A percentile compares a stretch with the other conserved stretches of the same genome.
Conservation (phyloP, 116 monocot genomes). For the Dioscorea cayenensis region DNA sequence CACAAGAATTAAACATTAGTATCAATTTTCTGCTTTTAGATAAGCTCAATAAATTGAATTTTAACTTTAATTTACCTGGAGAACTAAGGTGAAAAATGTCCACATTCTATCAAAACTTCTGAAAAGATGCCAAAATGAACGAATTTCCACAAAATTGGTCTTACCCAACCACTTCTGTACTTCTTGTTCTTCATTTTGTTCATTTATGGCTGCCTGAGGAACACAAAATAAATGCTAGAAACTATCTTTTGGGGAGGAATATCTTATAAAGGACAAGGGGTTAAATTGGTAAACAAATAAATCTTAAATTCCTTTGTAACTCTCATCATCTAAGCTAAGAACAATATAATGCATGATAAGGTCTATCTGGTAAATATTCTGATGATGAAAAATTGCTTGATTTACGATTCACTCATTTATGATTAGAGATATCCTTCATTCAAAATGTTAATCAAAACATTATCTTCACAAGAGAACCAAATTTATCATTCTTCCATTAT, state of each 20-base stretch:
- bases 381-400: no score
- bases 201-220: conserved; percentile 12
- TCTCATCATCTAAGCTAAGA: no score
- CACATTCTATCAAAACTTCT: conserved; percentile 91
- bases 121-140: conserved; percentile 79
- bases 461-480: no score
- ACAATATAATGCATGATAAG: no score
- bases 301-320: no score
- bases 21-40: neutral
- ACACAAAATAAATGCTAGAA: conserved; percentile 1
- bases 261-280: no score
- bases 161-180: conserved; percentile 58
- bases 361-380: no score
- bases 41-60: neutral
- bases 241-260: neutral
- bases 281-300: no score
- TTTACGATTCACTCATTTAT: no score
- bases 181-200: neutral
- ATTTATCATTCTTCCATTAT: no score
- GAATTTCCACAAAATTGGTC: conserved; percentile 78
- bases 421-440: no score
- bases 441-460: no score
- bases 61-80: conserved; percentile 40
- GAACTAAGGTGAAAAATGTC: conserved; percentile 56
- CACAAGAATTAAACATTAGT: neutral